Conservation (phyloP, 23 red algal genomes). For the Cyanidiococcus yangmingshanensis region DNA sequence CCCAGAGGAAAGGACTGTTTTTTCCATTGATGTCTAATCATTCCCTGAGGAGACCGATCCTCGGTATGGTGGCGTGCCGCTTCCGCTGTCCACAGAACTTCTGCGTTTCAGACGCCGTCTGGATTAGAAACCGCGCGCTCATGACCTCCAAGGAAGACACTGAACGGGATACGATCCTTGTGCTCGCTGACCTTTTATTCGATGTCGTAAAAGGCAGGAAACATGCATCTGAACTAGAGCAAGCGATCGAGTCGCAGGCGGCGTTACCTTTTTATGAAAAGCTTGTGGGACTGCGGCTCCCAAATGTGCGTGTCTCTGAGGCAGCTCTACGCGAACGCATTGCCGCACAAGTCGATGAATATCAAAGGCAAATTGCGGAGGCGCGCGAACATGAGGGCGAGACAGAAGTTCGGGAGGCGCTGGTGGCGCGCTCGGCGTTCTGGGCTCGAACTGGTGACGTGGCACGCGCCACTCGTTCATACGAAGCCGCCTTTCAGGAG, state of each 20-base stretch:
- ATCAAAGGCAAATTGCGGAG: conserved; percentile 56
- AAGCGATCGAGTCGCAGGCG: background rate
- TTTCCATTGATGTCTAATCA: too few species aligned
- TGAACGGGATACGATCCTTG: background rate
- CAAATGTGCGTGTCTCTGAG: background rate
- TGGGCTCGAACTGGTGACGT: conserved; percentile 53
- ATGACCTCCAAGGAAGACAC: background rate
- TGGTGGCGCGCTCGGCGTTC: conserved; percentile 56
- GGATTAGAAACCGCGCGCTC: too few species aligned
- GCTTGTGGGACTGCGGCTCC: background rate
- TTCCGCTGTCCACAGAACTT: too few species aligned
- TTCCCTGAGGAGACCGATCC: too few species aligned
- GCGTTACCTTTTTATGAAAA: conserved; percentile 8
- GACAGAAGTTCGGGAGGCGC: conserved; percentile 85
- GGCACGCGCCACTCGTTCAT: conserved; percentile 44
- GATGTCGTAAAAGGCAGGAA: background rate
- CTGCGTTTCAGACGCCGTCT: too few species aligned
- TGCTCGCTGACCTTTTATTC: background rate
- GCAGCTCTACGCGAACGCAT: conserved; percentile 1
- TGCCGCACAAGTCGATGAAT: conserved; percentile 34
- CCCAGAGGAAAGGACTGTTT: too few species aligned
- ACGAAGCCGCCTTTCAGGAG: conserved; percentile 61
- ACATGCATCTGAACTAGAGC: background rate
- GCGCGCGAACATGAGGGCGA: conserved; percentile 72
- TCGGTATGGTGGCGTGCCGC: too few species aligned